Conservation (phyloP, 345 rosid species). For the Pistacia vera region DNA sequence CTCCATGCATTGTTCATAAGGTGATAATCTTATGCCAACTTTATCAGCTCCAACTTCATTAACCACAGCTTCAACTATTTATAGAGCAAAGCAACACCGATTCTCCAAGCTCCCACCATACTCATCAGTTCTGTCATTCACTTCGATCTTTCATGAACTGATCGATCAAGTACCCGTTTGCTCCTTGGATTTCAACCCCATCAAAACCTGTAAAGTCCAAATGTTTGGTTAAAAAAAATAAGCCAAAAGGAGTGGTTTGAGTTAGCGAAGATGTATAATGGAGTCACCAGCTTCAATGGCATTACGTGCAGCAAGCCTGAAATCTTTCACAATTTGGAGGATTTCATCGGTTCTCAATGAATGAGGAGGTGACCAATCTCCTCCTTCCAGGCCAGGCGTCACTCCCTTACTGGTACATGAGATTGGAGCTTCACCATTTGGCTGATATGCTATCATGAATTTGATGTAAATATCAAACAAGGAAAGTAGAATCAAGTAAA, state of each 20-base stretch:
- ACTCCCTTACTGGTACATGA: slow-evolving; percentile 9
- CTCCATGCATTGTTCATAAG: slow-evolving; percentile 28
- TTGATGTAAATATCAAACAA: not conserved
- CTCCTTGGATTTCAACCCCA: not conserved
- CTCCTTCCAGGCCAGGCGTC: not conserved
- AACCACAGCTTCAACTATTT: too few relatives aligned
- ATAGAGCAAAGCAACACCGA: slow-evolving; percentile 37
- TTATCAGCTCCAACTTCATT: slow-evolving; percentile 1
- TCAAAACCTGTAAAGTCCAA: not conserved
- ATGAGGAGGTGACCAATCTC: slow-evolving; percentile 29
- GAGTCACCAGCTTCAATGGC: slow-evolving; percentile 38
- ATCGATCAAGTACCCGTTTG: not conserved
- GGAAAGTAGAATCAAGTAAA: too few relatives aligned
- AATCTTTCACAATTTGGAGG: slow-evolving; percentile 38
- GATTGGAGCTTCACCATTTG: not conserved
- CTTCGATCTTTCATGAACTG: slow-evolving; percentile 53
- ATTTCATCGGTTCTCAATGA: slow-evolving; percentile 37
- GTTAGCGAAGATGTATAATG: slow-evolving; percentile 30
- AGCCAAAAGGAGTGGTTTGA: too few relatives aligned
- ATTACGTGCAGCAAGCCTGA: slow-evolving; percentile 11
- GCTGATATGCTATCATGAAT: not conserved
- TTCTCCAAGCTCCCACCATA: slow-evolving; percentile 65
- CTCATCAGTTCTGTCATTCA: slow-evolving; percentile 10
- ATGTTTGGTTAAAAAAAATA: too few relatives aligned
- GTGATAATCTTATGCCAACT: slow-evolving; percentile 42